phyloP scores from a whole-genome alignment of 805 yeast genomes.

The Pichia cabralensis region DNA sequence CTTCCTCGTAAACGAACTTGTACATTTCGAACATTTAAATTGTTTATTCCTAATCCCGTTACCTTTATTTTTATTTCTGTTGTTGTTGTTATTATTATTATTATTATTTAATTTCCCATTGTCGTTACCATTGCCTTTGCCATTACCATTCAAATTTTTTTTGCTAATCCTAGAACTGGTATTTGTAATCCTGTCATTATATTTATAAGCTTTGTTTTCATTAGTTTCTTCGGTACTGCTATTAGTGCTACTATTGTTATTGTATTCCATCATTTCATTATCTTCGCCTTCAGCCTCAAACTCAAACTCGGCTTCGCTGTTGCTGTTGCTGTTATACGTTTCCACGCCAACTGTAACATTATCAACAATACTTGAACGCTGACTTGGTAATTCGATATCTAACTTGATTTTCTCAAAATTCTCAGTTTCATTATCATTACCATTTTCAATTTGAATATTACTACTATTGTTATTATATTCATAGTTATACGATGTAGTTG shows the following conservation, averaged over 20 bases:
- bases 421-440: not conserved
- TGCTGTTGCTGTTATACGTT: no score
- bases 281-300: not conserved
- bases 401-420: not conserved
- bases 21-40: slow-evolving; percentile 16
- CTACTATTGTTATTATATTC: not conserved
- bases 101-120: no score
- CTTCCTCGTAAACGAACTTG: slow-evolving; percentile 19
- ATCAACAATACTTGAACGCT: not conserved
- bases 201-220: no score
- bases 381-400: not conserved
- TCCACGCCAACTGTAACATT: not conserved
- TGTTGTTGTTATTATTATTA: not conserved
- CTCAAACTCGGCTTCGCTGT: not conserved
- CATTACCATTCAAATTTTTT: no score
- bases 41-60: slow-evolving; percentile 6
- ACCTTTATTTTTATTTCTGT: not conserved
- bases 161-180: no score
- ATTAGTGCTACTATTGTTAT: no score
- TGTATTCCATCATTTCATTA: no score
- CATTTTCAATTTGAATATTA: not conserved
- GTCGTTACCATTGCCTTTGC: no score
- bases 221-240: no score
- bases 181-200: no score
- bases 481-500: not conserved